These are phyloP conservation scores for Amylostereum chailletii DNA, from an alignment of 1,284 basidiomycete genomes.

Conservation along the genomic window DNA sequence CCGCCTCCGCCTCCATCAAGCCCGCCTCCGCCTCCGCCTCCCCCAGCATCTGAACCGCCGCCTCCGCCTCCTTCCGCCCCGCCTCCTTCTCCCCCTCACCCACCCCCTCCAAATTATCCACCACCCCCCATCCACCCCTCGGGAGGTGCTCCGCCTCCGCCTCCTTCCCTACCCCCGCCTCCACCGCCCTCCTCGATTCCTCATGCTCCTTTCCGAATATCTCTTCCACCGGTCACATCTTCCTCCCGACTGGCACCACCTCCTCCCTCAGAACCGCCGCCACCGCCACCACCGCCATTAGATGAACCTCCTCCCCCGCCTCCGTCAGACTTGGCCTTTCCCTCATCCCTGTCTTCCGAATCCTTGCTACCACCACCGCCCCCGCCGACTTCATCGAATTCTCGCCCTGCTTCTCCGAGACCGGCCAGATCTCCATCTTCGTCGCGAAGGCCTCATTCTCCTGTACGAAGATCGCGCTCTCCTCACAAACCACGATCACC, in stretches of 20 bases:
- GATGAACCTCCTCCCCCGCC: slow-evolving; percentile 13
- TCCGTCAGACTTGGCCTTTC: slow-evolving; percentile 9
- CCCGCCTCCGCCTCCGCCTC: slow-evolving; percentile 12
- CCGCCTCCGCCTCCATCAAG: slow-evolving; percentile 16
- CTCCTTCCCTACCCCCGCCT: slow-evolving; percentile 5
- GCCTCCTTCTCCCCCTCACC: not conserved
- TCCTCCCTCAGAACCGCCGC: slow-evolving; percentile 9
- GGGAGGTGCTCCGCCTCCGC: slow-evolving; percentile 2
- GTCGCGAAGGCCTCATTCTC: slow-evolving; percentile 1
- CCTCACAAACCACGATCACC: slow-evolving; percentile 10
- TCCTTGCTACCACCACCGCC: slow-evolving; percentile 4
- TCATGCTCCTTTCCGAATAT: slow-evolving; percentile 4
- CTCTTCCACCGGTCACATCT: slow-evolving; percentile 7
- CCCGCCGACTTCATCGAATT: not conserved
- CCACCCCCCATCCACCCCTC: not conserved
- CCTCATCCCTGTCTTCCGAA: slow-evolving; percentile 5
- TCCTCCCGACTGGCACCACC: slow-evolving; percentile 13
- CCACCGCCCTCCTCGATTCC: slow-evolving; percentile 9
- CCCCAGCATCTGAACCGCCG: slow-evolving; percentile 4
- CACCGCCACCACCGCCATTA: slow-evolving; percentile 16
- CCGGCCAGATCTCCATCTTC: slow-evolving; percentile 10
- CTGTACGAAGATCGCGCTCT: not conserved
- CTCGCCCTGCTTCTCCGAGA: slow-evolving; percentile 7
- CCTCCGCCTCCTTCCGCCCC: not conserved
- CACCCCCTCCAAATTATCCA: slow-evolving; percentile 1